phyloP scores from a whole-genome alignment of 2,329 filamentous ascomycete genomes.

The Penicillium sp. region DNA sequence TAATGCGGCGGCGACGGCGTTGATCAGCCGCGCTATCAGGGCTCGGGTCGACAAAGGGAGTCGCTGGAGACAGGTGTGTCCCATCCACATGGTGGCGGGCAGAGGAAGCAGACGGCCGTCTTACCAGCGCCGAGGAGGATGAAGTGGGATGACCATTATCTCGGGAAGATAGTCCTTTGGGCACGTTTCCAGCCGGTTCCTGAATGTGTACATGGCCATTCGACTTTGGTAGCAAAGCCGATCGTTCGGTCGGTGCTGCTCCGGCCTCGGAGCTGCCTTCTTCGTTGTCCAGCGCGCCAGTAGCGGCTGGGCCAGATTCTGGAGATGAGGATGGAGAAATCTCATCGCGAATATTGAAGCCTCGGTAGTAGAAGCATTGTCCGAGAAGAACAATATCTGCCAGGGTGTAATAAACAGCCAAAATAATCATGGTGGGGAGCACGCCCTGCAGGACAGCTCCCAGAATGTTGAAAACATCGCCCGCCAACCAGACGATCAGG shows the following conservation, averaged over 20 bases:
- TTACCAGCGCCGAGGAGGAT: constrained; percentile 17
- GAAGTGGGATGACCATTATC: constrained; percentile 14
- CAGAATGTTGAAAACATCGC: constrained; percentile 95
- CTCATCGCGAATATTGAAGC: constrained; percentile 59
- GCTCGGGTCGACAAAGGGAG: constrained; percentile 69
- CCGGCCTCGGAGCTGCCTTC: constrained; percentile 26
- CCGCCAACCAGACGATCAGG: constrained; percentile 87
- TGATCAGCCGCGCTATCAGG: constrained; percentile 33
- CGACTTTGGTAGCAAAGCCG: constrained; percentile 33
- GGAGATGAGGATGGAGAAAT: constrained; percentile 25
- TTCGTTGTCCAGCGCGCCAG: constrained; percentile 20
- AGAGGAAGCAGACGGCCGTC: constrained; percentile 37
- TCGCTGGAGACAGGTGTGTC: constrained; percentile 76
- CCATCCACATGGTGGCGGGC: constrained; percentile 61
- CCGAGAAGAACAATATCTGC: constrained; percentile 84
- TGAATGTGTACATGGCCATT: constrained; percentile 23
- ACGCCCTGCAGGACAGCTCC: constrained; percentile 91
- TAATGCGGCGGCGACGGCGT: constrained; percentile 32
- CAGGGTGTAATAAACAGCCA: constrained; percentile 92
- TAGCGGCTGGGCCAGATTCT: constrained; percentile 15
- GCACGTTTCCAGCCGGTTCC: not conserved
- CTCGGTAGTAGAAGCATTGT: constrained; percentile 95
- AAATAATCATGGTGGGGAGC: constrained; percentile 89
- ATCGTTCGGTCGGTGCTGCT: constrained; percentile 34
- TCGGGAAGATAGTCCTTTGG: constrained; percentile 7